A percentile compares a stretch with the other conserved stretches of the same genome.
Evolutionary conservation across 2,329 filamentous ascomycete species (phyloP).

Genomic region (Fusarium chlamydosporum): DNA sequence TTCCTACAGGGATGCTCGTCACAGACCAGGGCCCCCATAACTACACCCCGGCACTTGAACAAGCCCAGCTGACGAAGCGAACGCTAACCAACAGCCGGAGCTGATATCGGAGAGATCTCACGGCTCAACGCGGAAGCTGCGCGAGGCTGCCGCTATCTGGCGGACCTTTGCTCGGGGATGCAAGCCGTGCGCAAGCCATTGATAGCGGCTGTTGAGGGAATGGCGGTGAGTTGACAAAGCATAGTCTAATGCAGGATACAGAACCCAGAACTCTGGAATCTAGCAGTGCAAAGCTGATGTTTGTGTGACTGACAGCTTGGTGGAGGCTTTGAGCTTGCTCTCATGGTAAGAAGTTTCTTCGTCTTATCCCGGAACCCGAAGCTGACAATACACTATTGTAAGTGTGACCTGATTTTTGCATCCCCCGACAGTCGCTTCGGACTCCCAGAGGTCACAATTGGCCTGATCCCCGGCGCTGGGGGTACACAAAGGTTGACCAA

Average conservation of each 20-base stretch:
- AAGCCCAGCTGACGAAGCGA: constrained; percentile 24
- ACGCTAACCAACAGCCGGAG: constrained; percentile 50
- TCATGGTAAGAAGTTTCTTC: constrained; percentile 55
- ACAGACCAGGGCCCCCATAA: not conserved
- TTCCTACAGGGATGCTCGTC: constrained; percentile 6
- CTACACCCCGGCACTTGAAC: constrained; percentile 25
- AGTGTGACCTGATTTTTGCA: constrained; percentile 60
- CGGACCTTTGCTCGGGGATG: constrained; percentile 59
- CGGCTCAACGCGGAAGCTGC: constrained; percentile 53
- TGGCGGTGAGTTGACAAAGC: constrained; percentile 59
- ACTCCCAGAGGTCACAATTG: constrained; percentile 58
- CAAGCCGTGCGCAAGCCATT: constrained; percentile 60
- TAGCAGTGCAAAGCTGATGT: constrained; percentile 14
- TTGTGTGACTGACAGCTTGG: constrained; percentile 57
- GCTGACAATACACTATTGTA: not conserved
- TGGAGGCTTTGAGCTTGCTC: constrained; percentile 65
- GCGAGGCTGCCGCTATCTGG: constrained; percentile 55
- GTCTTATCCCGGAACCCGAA: constrained; percentile 12
- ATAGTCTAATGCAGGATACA: not conserved
- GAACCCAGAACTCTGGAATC: not conserved
- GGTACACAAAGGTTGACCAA: constrained; percentile 59
- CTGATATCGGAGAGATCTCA: constrained; percentile 57
- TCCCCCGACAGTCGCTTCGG: constrained; percentile 56
- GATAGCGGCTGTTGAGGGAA: constrained; percentile 65
- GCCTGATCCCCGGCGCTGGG: constrained; percentile 59